phyloP scores from a whole-genome alignment of 129 eudicot genomes.

The carrot (Daucus carota) region DH1_v3.0 NC_030386.2:8172501-8173000 shows the following conservation, averaged over 20 bases:
- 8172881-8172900: conserved; percentile 15
- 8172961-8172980: conserved; percentile 9
- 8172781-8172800: conserved; percentile 10
- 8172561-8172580: conserved; percentile 19
- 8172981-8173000: conserved; percentile 6
- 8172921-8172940: too few relatives aligned
- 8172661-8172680: conserved; percentile 1
- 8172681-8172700: conserved; percentile 13
- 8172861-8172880: conserved; percentile 5
- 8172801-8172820: not conserved
- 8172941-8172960: too few relatives aligned
- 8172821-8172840: not conserved
- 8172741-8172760: not conserved
- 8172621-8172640: not conserved
- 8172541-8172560: conserved; percentile 11
- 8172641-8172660: too few relatives aligned
- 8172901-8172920: not conserved
- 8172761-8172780: not conserved
- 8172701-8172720: not conserved
- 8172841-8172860: conserved; percentile 16
- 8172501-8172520: conserved; percentile 17
- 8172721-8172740: not conserved
- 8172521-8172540: conserved; percentile 12
- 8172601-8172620: too few relatives aligned
- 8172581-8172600: conserved; percentile 14